Evolutionary conservation across 2,329 filamentous ascomycete genomes (phyloP), one percentile per base, ranked within the genome.

Genomic region (Paracoccidioides lutzii): DNA sequence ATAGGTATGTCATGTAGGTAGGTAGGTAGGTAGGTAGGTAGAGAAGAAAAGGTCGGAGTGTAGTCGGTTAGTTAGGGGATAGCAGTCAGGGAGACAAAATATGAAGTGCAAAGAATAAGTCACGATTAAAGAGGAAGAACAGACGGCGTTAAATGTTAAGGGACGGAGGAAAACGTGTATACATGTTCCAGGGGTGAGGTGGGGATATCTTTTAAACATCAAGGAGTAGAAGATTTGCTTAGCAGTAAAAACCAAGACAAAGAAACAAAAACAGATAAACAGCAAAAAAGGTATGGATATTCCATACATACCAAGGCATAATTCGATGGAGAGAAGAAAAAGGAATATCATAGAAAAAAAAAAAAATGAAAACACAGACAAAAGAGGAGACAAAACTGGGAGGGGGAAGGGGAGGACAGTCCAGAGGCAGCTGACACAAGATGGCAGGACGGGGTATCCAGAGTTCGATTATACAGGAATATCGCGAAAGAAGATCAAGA

Each of bases 141-240:
- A 48, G 45, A 15, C 8, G 45, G 45, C 22, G 22, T 22, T 22
- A 8, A 49, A 32, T n/a, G 35, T 49, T 32, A 33, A 35, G 45
- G 45, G n/a, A 7, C 9, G n/a, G 8, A 37, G 30, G 8, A 22
- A 30, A 49, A 32, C 12, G 10, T 4, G 44, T 33, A 9, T 46
- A 3, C 35, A 32, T 49, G 35, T 28, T 49, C n/a, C 12, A n/a
- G 32, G 45, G 6, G 10, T 4, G 28, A n/a, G 10, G 5, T 5
- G 32, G 45, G 45, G 45, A 49, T 49, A 49, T 49, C 45, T 49
- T 49, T 33, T 35, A 48, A 49, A 46, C 45, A 37, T 49, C 45
- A 49, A 49, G 45, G 14, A 30, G 45, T 49, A 49, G 22, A 22
- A 22, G 32, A 49, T 49, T 49, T n/a, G n/a, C n/a, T n/a, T 37